Evolutionary conservation across 306 rosid species (phyloP).

Genomic region (Fragaria iinumae): DNA sequence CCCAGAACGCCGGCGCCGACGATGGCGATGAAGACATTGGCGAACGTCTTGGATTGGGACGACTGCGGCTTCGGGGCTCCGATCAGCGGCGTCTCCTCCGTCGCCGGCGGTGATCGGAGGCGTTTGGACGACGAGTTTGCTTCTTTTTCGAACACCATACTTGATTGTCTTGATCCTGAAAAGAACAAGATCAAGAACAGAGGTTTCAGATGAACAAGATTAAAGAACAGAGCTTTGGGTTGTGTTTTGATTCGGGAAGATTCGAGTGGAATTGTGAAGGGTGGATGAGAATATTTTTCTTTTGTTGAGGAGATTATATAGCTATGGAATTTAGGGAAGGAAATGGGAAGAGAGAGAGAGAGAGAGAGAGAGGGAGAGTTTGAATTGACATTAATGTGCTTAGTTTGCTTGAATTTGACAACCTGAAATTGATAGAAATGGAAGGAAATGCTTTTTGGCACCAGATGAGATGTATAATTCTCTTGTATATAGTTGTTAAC

Average conservation of each 20-base stretch:
- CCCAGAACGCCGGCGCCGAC: slow-evolving; percentile 63
- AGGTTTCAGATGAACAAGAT: background rate
- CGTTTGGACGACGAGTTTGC: slow-evolving; percentile 31
- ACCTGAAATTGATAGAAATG: background rate
- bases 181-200: background rate
- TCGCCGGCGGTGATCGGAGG: slow-evolving; percentile 29
- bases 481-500: no score
- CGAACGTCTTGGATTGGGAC: slow-evolving; percentile 49
- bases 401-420: background rate
- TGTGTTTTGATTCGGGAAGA: background rate
- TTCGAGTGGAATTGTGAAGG: background rate
- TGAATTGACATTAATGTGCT: background rate
- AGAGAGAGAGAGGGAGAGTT: background rate
- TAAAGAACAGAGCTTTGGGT: background rate
- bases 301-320: background rate
- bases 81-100: slow-evolving; percentile 49
- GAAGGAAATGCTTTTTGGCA: background rate
- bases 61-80: slow-evolving; percentile 31
- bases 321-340: background rate
- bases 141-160: slow-evolving; percentile 30
- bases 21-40: slow-evolving; percentile 57
- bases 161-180: background rate
- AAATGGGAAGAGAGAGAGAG: background rate
- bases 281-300: background rate
- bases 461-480: no score